These are phyloP conservation scores for Mycosarcoma mackinlayi DNA, from an alignment of 1,284 basidiomycete genomes.

Conservation along the genomic window DNA sequence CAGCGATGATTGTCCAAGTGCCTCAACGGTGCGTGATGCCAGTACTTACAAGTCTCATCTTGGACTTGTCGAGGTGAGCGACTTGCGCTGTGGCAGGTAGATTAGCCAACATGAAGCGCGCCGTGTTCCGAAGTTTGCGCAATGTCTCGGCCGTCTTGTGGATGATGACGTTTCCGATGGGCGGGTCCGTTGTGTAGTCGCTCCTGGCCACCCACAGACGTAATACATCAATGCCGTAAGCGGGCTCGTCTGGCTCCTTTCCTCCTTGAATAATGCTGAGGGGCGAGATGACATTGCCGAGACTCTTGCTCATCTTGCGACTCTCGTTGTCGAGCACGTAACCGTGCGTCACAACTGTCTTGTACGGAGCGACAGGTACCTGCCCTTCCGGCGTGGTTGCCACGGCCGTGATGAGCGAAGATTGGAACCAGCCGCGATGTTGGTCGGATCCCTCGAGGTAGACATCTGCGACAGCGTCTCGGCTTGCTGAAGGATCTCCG, in stretches of 20 bases:
- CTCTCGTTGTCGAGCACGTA: constrained; percentile 93
- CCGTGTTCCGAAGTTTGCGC: constrained; percentile 87
- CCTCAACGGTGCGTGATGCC: background rate
- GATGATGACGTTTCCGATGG: constrained; percentile 83
- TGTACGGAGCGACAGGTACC: constrained; percentile 75
- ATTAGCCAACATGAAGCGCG: constrained; percentile 90
- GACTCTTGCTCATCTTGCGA: constrained; percentile 98
- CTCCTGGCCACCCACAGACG: constrained; percentile 92
- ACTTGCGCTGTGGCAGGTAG: constrained; percentile 32
- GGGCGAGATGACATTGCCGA: constrained; percentile 91
- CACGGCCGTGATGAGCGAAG: constrained; percentile 86
- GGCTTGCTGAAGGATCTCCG: background rate
- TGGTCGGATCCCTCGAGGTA: constrained; percentile 97
- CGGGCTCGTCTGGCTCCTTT: constrained; percentile 74
- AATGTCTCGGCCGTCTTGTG: constrained; percentile 81
- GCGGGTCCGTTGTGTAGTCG: constrained; percentile 88
- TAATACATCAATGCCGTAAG: constrained; percentile 86
- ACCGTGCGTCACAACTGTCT: constrained; percentile 89
- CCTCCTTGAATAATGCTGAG: constrained; percentile 83
- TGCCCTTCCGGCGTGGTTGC: constrained; percentile 69
- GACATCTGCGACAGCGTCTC: constrained; percentile 77
- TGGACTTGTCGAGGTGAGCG: constrained; percentile 14
- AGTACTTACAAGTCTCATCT: constrained; percentile 34
- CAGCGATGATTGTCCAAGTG: background rate
- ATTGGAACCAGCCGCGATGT: constrained; percentile 99